A percentile compares a stretch with the other conserved stretches of the same genome.
Conservation (phyloP, 2,329 filamentous ascomycete genomes). For the Cordyceps cicadae region DNA sequence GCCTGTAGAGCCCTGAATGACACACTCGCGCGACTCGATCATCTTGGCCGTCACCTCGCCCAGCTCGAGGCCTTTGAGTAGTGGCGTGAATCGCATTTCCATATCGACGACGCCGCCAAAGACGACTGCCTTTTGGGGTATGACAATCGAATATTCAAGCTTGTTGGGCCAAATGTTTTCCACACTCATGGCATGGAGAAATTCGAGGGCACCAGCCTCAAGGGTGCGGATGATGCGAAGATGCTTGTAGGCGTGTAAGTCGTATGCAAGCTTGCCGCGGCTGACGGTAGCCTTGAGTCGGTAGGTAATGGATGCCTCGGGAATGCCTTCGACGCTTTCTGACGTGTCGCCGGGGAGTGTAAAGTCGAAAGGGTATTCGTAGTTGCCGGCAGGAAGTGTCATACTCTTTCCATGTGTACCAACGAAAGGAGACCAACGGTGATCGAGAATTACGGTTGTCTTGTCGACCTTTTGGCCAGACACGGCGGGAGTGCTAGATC, state of each 20-base stretch:
- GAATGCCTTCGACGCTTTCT: conserved; percentile 86
- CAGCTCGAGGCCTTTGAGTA: conserved; percentile 80
- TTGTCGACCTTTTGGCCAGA: conserved; percentile 52
- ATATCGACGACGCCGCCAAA: conserved; percentile 82
- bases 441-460: conserved; percentile 53
- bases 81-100: conserved; percentile 77
- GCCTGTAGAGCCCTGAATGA: conserved; percentile 37
- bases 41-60: conserved; percentile 76
- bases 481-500: conserved; percentile 48
- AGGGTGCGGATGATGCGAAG: conserved; percentile 71
- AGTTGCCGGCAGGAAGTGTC: conserved; percentile 63
- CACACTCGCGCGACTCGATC: conserved; percentile 67
- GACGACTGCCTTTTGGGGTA: conserved; percentile 88
- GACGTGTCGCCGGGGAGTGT: conserved; percentile 63
- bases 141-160: conserved; percentile 87
- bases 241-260: conserved; percentile 71
- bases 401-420: conserved; percentile 46
- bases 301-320: conserved; percentile 82
- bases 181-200: conserved; percentile 84
- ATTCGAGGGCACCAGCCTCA: conserved; percentile 65
- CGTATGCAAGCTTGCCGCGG: conserved; percentile 79
- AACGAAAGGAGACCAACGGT: conserved; percentile 62
- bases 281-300: conserved; percentile 84
- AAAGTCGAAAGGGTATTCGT: conserved; percentile 74
- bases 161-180: conserved; percentile 98